Evolutionary conservation across 352 stramenopile species (phyloP), one percentile per base, ranked within the genome.

Genomic region (Phytophthora rubi): DNA sequence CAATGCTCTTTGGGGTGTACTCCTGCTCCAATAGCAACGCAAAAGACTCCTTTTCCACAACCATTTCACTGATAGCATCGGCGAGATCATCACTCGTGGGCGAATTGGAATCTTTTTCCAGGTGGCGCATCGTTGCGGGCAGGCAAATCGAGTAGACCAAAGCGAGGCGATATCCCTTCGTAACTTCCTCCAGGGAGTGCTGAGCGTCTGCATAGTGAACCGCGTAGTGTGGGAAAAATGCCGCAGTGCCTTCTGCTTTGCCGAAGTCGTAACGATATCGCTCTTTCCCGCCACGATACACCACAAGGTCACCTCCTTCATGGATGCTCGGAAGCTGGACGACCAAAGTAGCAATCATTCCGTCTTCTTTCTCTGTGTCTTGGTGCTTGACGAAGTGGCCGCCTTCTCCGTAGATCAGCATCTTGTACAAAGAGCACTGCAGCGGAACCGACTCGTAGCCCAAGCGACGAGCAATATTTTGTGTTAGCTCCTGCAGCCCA

Each of bases 311-410:
- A 8, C 70, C 65, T 21, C 65, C 71, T 64, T 73, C 37, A 32
- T 68, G 75, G n/a, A 30, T 13, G 6, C 65, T 70, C 1, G 82
- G 76, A 0, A 82, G 58, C 39, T 83, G 68, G 4, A 90, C n/a
- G 16, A 88, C 65, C 9, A 90, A 53, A 16, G 78, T 88, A 2
- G 76, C 80, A 32, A 86, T 82, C 82, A 82, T 86, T 12, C 76
- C 79, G 7, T 70, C 71, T 44, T 90, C 62, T 32, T 88, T 87
- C 70, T 90, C 80, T 4, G 73, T 88, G 53, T 88, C 79, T 48
- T 79, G 70, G 53, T 88, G 76, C 8, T 73, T 74, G 2, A 69
- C 37, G 57, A 83, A 88, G 45, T 83, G 39, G 15, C 78, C 69
- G 42, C 68, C 77, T 53, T 73, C 13, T 45, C 73, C 80, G 13